These are phyloP conservation scores for Pyrus communis DNA, from an alignment of 306 rosid species.

Conservation along the genomic window DNA sequence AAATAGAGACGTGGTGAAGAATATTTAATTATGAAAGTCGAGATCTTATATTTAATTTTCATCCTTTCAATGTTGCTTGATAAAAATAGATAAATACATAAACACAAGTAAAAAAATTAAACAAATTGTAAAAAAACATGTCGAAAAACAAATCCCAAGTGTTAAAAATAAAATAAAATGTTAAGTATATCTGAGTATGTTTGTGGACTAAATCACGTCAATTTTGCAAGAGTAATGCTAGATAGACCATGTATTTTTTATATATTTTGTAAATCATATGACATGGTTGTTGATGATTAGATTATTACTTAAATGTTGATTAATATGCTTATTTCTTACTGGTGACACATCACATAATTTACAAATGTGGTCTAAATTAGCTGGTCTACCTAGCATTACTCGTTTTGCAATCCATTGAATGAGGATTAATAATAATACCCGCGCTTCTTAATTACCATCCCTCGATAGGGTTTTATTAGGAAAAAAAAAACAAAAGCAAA, in stretches of 20 bases:
- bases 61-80: too few species aligned
- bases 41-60: background rate
- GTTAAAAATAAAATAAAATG: too few species aligned
- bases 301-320: too few species aligned
- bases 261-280: too few species aligned
- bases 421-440: background rate
- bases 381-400: too few species aligned
- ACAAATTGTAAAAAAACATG: background rate
- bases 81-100: background rate
- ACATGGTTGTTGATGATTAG: too few species aligned
- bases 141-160: too few species aligned
- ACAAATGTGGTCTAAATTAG: too few species aligned
- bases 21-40: too few species aligned
- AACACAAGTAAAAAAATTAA: background rate
- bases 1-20: conserved; percentile 3
- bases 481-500: background rate
- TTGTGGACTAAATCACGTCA: background rate
- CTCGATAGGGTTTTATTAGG: background rate
- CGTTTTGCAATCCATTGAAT: background rate
- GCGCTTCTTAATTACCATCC: background rate
- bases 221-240: background rate
- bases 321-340: too few species aligned
- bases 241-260: too few species aligned
- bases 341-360: too few species aligned
- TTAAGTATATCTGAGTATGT: background rate